Evolutionary conservation across 148 eudicot species (phyloP).

Genomic region (Talinum fruticosum): DNA sequence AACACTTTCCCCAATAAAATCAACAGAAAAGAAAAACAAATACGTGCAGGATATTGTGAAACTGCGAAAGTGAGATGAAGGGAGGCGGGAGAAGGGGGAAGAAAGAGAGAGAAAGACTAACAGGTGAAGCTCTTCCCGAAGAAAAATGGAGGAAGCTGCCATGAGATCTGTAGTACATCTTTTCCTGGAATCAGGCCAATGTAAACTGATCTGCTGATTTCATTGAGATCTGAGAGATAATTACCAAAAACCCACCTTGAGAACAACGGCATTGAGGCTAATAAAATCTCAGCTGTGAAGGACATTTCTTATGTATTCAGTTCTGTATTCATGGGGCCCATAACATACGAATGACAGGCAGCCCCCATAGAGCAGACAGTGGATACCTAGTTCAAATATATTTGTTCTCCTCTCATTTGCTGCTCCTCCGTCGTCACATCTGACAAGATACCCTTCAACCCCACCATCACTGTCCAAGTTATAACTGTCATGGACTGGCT

Average conservation of each 20-base stretch:
- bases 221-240: neutral
- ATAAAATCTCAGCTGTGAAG: neutral
- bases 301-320: slow-evolving; percentile 7
- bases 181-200: neutral
- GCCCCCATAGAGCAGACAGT: slow-evolving; percentile 56
- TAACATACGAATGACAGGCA: slow-evolving; percentile 44
- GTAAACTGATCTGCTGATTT: neutral
- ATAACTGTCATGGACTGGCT: neutral
- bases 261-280: neutral
- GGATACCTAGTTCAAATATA: slow-evolving; percentile 42
- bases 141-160: neutral
- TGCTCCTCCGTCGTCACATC: slow-evolving; percentile 10
- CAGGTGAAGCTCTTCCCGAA: neutral
- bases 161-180: neutral
- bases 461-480: neutral
- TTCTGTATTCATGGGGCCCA: slow-evolving; percentile 30
- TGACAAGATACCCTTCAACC: neutral
- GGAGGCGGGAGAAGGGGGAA: no score
- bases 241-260: no score
- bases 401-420: slow-evolving; percentile 15
- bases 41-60: neutral
- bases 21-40: neutral
- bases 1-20: neutral
- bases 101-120: neutral
- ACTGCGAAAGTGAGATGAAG: no score